phyloP scores from a whole-genome alignment of 2,329 filamentous ascomycete species.

The Ciborinia camelliae region DNA sequence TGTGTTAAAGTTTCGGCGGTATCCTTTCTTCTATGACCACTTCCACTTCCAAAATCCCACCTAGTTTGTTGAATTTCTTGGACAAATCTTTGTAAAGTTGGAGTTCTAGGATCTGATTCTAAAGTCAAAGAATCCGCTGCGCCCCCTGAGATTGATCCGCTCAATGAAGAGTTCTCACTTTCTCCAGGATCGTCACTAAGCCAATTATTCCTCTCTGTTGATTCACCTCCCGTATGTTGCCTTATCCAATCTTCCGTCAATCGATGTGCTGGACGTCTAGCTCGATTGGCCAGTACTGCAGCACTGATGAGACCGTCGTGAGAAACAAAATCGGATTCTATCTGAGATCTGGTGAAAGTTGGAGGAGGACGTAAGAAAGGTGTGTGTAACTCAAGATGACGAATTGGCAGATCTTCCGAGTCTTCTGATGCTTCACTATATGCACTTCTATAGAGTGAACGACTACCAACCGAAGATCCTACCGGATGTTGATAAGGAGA shows the following conservation, averaged over 20 bases:
- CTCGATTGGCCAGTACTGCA: constrained; percentile 61
- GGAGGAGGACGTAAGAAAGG: constrained; percentile 59
- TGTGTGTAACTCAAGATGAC: constrained; percentile 59
- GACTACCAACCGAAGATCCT: constrained; percentile 15
- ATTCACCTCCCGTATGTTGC: constrained; percentile 70
- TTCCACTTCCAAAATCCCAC: constrained; percentile 18
- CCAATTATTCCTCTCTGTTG: constrained; percentile 74
- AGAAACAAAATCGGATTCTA: constrained; percentile 40
- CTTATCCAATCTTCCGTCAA: constrained; percentile 85
- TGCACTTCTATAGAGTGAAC: constrained; percentile 36
- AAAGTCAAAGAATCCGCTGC: constrained; percentile 45
- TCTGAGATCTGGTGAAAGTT: constrained; percentile 38
- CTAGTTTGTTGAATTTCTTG: constrained; percentile 27
- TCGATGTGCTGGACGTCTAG: constrained; percentile 55
- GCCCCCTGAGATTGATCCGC: constrained; percentile 57
- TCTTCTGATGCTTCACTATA: constrained; percentile 55
- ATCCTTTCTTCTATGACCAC: constrained; percentile 37
- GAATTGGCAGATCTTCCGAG: constrained; percentile 59
- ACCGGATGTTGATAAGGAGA: constrained; percentile 76
- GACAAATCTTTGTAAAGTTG: constrained; percentile 35
- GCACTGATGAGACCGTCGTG: constrained; percentile 42
- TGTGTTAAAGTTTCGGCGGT: constrained; percentile 36
- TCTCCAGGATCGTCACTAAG: constrained; percentile 72
- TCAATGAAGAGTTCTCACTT: constrained; percentile 73
- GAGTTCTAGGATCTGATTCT: constrained; percentile 35